These are phyloP conservation scores for Calonectria pseudoreteaudii DNA, from an alignment of 2,329 filamentous ascomycete genomes.

Conservation along the genomic window DNA sequence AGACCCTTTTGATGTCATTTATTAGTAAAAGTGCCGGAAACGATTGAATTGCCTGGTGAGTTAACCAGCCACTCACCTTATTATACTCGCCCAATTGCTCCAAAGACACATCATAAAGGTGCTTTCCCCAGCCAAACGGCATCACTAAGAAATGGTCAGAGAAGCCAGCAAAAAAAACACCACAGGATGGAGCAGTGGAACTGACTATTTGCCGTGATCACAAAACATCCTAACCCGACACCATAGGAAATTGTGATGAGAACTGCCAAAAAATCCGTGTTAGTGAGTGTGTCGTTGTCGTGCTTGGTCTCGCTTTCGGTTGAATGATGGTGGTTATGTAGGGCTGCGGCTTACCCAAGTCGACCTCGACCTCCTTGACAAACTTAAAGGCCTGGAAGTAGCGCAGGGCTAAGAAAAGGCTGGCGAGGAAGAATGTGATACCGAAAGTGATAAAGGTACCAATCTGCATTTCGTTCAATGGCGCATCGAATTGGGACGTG, in stretches of 20 bases:
- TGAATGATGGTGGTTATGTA: too few species aligned
- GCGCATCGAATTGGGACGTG: background rate
- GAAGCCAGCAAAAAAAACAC: too few species aligned
- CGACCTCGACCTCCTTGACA: slow-evolving; percentile 1
- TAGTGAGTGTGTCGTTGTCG: background rate
- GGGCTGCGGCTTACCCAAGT: background rate
- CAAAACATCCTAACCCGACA: background rate
- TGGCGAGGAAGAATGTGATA: background rate
- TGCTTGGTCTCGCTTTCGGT: background rate
- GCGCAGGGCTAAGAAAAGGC: background rate
- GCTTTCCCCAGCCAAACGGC: background rate
- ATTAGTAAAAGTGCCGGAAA: background rate
- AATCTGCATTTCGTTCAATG: background rate
- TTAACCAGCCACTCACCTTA: background rate
- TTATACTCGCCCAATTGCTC: background rate
- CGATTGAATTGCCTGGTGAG: background rate
- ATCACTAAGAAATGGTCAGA: background rate
- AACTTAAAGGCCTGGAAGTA: slow-evolving; percentile 8
- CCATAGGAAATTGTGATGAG: background rate
- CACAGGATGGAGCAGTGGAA: too few species aligned
- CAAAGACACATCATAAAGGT: background rate
- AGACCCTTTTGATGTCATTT: background rate
- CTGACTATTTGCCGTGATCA: background rate
- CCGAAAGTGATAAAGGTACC: background rate
- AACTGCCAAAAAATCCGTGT: background rate